Evolutionary conservation across 1,284 basidiomycete species (phyloP), one percentile per base, ranked within the genome.

Genomic region (Paramarasmius palmivorus): DNA sequence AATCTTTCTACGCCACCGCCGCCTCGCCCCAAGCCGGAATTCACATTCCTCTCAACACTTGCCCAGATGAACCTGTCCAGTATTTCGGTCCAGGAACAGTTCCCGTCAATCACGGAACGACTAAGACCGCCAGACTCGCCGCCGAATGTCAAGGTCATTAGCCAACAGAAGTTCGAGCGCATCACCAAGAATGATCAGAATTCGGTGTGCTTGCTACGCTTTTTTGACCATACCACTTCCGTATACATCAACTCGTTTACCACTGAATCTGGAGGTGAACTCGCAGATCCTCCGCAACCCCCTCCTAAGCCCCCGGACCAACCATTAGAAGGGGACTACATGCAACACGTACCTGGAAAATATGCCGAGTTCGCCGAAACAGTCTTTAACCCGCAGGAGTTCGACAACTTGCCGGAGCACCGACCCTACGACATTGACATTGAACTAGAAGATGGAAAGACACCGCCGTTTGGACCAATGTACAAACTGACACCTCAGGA

Each of bases 401-500:
- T 50, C 39, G 35, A 54, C 9, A 22, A 39, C 10, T 25, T 54
- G 0, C 53, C 46, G 2, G 45, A 39, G 20, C 52, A 53, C 35
- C 37, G 46, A 1, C 26, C 20, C 4, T 53, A 17, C 19, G 41
- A 55, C 34, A 47, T 55, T 20, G 53, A 50, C 35, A 55, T 55
- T 19, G 49, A 55, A n/a, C n/a, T 55, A 1, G 49, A 55, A 41
- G 53, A 55, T 20, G 41, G 48, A 2, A 55, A 44, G 8, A 25
- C 53, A 17, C 53, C 53, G 1, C 53, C 53, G 1, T 55, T 55
- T 29, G 14, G 17, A 19, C 32, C 29, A 10, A 54, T 54, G 53
- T 54, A 54, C 20, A 14, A 25, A 38, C 53, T 54, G 20, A 17
- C 53, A 4, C 48, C 39, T n/a, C 23, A n/a, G 1, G 64, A 69